Evolutionary conservation across 2,329 filamentous ascomycete genomes (phyloP).

Genomic region (Aspergillus pseudoglaucus): DNA sequence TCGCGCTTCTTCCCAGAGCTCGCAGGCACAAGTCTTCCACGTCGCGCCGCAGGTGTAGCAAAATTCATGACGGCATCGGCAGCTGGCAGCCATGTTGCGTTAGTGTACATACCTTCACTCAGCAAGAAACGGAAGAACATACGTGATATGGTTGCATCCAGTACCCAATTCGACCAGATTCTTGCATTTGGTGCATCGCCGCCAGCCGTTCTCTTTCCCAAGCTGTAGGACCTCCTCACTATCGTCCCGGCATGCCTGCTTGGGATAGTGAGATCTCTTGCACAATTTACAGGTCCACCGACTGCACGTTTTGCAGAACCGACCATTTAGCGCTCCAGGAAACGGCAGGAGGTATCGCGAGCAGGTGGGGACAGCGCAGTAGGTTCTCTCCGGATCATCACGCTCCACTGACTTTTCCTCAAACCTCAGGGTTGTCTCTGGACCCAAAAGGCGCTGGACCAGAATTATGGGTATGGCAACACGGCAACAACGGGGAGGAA

Average conservation of each 20-base stretch:
- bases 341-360: conserved; percentile 17
- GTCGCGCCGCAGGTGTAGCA: conserved; percentile 24
- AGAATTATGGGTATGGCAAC: conserved; percentile 10
- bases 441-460: conserved; percentile 5
- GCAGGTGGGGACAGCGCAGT: conserved; percentile 19
- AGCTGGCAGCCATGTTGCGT: conserved; percentile 13
- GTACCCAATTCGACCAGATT: conserved; percentile 35
- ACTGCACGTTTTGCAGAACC: background rate
- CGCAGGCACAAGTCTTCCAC: conserved; percentile 24
- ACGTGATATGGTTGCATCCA: conserved; percentile 33
- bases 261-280: conserved; percentile 14
- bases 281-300: conserved; percentile 18
- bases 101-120: background rate
- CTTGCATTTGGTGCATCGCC: conserved; percentile 67
- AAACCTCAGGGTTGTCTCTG: conserved; percentile 4
- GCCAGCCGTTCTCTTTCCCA: conserved; percentile 64
- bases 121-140: conserved; percentile 5
- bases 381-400: conserved; percentile 16
- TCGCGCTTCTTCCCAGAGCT: conserved; percentile 20
- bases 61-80: conserved; percentile 24
- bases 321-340: conserved; percentile 2
- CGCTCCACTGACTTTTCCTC: conserved; percentile 18
- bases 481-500: conserved; percentile 24
- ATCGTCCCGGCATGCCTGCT: conserved; percentile 18
- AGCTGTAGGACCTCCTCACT: conserved; percentile 47